phyloP scores from a whole-genome alignment of 805 yeast species.

The Yarrowia sp. region DNA sequence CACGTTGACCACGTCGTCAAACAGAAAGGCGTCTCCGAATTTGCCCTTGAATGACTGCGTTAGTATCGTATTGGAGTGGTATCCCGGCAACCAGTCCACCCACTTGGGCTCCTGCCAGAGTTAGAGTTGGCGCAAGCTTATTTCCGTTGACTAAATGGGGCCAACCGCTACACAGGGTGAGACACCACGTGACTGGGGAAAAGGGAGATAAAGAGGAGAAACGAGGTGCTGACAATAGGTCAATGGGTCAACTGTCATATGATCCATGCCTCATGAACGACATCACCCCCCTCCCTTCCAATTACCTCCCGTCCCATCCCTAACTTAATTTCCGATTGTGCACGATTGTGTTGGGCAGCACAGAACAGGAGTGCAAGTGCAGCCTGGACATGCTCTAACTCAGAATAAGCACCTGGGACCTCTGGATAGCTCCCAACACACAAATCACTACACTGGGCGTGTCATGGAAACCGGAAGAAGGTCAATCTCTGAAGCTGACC shows the following conservation, averaged over 20 bases:
- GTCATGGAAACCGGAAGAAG: too few species aligned
- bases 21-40: slow-evolving; percentile 64
- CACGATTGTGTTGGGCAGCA: slow-evolving; percentile 38
- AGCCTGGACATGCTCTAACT: too few species aligned
- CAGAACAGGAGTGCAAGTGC: too few species aligned
- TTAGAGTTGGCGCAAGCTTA: slow-evolving; percentile 14
- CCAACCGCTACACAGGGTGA: slow-evolving; percentile 12
- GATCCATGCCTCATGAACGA: not conserved
- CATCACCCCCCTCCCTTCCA: not conserved
- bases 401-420: too few species aligned
- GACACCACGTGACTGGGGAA: slow-evolving; percentile 26
- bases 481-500: too few species aligned
- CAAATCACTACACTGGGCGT: too few species aligned
- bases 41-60: slow-evolving; percentile 58
- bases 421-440: too few species aligned
- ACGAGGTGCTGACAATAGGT: not conserved
- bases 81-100: not conserved
- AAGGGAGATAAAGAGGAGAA: not conserved
- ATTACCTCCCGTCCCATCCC: not conserved
- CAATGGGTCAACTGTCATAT: too few species aligned
- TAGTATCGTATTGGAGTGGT: not conserved
- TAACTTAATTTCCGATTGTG: slow-evolving; percentile 37
- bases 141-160: slow-evolving; percentile 25
- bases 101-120: not conserved
- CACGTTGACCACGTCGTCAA: slow-evolving; percentile 58